These are phyloP conservation scores for Rhizopogon rudus DNA, from an alignment of 768 basidiomycete genomes.

Conservation along the genomic window DNA sequence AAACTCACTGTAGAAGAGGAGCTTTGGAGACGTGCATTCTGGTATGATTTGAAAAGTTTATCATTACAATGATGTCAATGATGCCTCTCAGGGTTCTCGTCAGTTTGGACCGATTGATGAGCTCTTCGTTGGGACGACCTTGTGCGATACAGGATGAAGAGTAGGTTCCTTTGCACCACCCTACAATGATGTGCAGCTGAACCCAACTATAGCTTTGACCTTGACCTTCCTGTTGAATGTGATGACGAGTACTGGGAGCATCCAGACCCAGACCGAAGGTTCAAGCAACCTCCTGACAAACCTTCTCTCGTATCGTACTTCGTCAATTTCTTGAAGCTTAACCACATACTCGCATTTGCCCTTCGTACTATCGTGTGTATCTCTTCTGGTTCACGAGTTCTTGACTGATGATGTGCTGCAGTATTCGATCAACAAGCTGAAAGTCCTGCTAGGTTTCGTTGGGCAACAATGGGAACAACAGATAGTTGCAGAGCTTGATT, in stretches of 20 bases:
- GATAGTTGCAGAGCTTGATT: conserved; percentile 69
- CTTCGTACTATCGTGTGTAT: conserved; percentile 54
- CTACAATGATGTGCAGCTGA: not conserved
- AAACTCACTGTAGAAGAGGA: conserved; percentile 46
- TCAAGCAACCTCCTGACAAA: conserved; percentile 59
- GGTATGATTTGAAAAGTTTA: conserved; percentile 23
- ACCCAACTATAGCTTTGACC: conserved; percentile 45
- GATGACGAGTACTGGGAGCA: conserved; percentile 68
- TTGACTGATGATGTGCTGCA: conserved; percentile 18
- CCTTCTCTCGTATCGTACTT: conserved; percentile 53
- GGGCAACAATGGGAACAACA: conserved; percentile 57
- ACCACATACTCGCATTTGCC: conserved; percentile 58
- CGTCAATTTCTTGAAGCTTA: conserved; percentile 47
- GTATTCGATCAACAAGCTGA: conserved; percentile 71
- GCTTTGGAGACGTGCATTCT: conserved; percentile 54
- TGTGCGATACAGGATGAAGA: conserved; percentile 69
- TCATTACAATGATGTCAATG: not conserved
- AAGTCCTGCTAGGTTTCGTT: conserved; percentile 44
- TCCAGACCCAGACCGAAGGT: conserved; percentile 40
- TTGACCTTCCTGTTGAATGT: conserved; percentile 57
- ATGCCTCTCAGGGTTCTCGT: conserved; percentile 22
- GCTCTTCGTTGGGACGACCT: conserved; percentile 58
- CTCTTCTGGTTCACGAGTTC: not conserved
- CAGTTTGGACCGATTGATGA: conserved; percentile 25
- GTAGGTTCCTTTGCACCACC: conserved; percentile 30